Base-by-base conservation (phyloP, 768 basidiomycete species). In the Auricularia heimuer region DNA sequence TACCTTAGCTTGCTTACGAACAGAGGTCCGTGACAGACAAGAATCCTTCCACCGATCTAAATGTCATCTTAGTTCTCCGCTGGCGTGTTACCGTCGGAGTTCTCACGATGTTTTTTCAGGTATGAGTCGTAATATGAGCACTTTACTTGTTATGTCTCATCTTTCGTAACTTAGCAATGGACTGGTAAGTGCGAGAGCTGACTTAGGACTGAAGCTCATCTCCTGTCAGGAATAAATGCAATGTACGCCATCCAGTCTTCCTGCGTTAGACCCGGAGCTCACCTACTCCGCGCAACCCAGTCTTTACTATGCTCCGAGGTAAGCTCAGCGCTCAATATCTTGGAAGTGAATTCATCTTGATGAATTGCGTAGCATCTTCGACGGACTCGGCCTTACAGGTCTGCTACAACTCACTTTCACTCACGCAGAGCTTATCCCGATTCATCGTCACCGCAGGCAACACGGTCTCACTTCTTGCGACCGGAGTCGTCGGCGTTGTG, bases 211-310 rank as follows among this genome's bases (percentile, higher is more conserved):
- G 47, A 18, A 6, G 6, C 7, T 14, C 56, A 90, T 71, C 89
- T 90, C 74, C 90, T 88, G 88, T 89, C 88, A 36, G 90, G 89
- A 67, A 80, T 89, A 69, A 89, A 89, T 68, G 86, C 84, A 4
- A 42, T 65, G 37, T 63, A 24, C 44, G 39, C 45, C 21, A 18
- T 21, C n/a, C 35, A 7, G 35, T 47, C 47, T 64, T 42, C 29
- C 2, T 51, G 10, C 47, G 18, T 51, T 12, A 8, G 7, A 12
- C 21, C 60, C 51, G 11, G 56, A 12, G 33, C 54, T 21, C 71
- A 76, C 62, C 76, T 73, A 73, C 73, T 74, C 29, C 74, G 73
- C 39, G 39, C 39, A 4, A 7, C 39, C 64, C 18, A 86, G 89
- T 68, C 75, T 90, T 62, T 90, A 90, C 77, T 90, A 90, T 69